Base-by-base conservation (phyloP, 768 basidiomycete species). In the Saitozyma sp. region DNA sequence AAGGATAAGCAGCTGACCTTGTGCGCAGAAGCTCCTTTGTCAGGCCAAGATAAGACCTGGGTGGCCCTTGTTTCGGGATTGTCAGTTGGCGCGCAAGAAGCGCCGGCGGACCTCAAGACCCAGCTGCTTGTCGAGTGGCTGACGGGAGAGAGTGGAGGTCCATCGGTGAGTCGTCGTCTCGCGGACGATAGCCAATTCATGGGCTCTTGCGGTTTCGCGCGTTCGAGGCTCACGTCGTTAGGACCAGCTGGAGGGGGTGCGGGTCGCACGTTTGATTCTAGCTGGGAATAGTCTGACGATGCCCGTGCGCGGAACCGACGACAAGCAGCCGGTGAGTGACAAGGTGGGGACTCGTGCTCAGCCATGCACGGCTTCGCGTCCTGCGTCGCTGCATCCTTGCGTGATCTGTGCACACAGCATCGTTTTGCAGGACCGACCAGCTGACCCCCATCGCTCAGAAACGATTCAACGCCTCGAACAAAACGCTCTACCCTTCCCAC, bases 101-200 rank as follows among this genome's bases (percentile, higher is more conserved):
- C 78, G 1, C 77, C 75, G 9, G 76, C 79, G 9, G 83, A 84
- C 62, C 85, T 89, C 9, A 87, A 88, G 66, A 84, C 88, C 55
- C 89, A 93, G 69, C 84, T 98, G 83, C 81, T 99, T n/a, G 84
- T 87, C 2, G 96, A 99, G 79, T 96, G 90, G 80, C 81, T 99
- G 45, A 84, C 85, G 0, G 92, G 92, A 1, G 95, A 98, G 80
- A 83, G 81, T 29, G 91, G 90, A n/a, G 86, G 86, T 0, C 73
- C 80, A 0, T 83, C 85, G 55, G 81, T 82, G 62, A 67, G 77
- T 61, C 9, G 29, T 29, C 29, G 29, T 2, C 29, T 5, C 29
- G 29, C 29, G 5, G 29, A 5, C 29, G 29, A 29, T 29, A 29
- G 29, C 29, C 5, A 1, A 7, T 61, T n/a, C 51, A n/a, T 43